Evolutionary conservation across 2,329 filamentous ascomycete genomes (phyloP).

Genomic region (Paracorniculantispora psalliotae): DNA sequence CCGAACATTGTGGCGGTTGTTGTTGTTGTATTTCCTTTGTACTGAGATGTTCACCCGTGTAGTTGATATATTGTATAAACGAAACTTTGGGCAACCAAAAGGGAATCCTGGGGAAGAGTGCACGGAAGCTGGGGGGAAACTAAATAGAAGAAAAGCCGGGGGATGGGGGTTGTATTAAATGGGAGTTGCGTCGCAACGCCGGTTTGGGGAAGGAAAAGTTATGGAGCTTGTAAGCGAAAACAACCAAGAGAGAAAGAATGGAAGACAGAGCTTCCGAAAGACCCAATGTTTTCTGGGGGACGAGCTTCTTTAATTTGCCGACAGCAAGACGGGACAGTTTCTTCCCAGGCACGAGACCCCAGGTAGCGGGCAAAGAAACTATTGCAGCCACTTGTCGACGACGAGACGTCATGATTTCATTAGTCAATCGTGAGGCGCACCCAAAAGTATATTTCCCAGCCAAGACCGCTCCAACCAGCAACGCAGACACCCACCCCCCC

Average conservation of each 20-base stretch:
- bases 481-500: too few relatives aligned
- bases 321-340: neutral
- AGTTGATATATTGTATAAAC: neutral
- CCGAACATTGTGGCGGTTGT: conserved; percentile 12
- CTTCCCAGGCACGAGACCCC: conserved; percentile 2
- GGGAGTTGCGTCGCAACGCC: neutral
- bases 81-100: neutral
- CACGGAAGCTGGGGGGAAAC: neutral
- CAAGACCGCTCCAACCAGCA: too few relatives aligned
- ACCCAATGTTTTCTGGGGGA: too few relatives aligned
- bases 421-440: neutral
- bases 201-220: neutral
- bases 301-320: too few relatives aligned
- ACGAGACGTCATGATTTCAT: conserved; percentile 9
- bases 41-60: too few relatives aligned
- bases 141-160: neutral
- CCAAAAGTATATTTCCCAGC: neutral
- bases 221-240: neutral
- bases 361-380: neutral
- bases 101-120: neutral
- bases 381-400: neutral
- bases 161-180: neutral
- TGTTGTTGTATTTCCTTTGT: neutral
- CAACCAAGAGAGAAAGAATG: neutral
- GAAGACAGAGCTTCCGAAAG: neutral